Evolutionary conservation across 495 filamentous ascomycete species (phyloP).

Genomic region (Haplographium delicatum): DNA sequence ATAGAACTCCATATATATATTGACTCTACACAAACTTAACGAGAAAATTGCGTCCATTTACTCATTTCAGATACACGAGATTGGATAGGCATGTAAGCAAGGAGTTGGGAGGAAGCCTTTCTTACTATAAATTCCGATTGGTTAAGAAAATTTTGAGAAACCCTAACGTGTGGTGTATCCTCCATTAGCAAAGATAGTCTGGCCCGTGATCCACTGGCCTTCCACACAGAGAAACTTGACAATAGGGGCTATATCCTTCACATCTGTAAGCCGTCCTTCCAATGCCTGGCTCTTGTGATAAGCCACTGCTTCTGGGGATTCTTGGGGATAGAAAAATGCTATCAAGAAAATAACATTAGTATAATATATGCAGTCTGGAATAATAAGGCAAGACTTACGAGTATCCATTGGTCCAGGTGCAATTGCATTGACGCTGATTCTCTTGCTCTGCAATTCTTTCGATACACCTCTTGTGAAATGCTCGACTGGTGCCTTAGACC

Average conservation of each 20-base stretch:
- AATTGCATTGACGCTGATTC: conserved; percentile 34
- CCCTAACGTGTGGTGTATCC: conserved; percentile 37
- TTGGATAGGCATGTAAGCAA: too few relatives aligned
- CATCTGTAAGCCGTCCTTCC: conserved; percentile 30
- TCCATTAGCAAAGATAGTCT: conserved; percentile 38
- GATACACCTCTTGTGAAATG: conserved; percentile 34
- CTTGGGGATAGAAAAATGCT: conserved; percentile 37
- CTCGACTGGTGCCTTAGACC: conserved; percentile 36
- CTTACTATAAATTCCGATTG: too few relatives aligned
- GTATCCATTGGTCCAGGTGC: conserved; percentile 40
- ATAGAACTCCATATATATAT: too few relatives aligned
- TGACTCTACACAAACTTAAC: too few relatives aligned
- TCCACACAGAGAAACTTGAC: conserved; percentile 35
- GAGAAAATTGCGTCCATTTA: too few relatives aligned
- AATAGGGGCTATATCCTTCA: conserved; percentile 34
- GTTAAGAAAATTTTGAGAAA: too few relatives aligned
- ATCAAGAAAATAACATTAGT: background rate
- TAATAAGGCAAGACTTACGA: conserved; percentile 34
- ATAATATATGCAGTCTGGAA: too few relatives aligned
- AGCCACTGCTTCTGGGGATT: conserved; percentile 30
- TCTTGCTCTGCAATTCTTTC: conserved; percentile 35
- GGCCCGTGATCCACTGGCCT: conserved; percentile 35
- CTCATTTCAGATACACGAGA: too few relatives aligned
- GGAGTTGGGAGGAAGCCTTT: too few relatives aligned
- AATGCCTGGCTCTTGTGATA: conserved; percentile 33